phyloP scores from a whole-genome alignment of 192 early-diverging fungal species.

The Paraglomus occultum region DNA sequence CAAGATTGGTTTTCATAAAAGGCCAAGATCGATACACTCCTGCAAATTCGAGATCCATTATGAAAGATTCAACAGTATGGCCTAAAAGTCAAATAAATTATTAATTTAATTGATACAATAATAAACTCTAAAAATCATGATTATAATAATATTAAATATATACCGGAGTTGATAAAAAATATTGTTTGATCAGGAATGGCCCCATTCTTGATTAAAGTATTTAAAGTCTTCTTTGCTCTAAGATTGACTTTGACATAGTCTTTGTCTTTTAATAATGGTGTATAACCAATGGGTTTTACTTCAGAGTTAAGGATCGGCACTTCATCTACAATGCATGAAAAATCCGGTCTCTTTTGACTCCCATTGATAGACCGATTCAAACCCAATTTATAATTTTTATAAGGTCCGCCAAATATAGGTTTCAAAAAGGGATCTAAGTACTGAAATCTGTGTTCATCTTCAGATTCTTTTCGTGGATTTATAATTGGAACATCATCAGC shows the following conservation, averaged over 20 bases:
- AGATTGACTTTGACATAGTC: conserved; percentile 23
- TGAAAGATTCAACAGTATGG: background rate
- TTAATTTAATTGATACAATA: background rate
- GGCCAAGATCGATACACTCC: background rate
- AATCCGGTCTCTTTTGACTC: conserved; percentile 24
- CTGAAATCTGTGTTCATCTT: conserved; percentile 14
- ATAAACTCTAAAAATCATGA: background rate
- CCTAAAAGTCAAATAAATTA: background rate
- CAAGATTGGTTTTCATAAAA: background rate
- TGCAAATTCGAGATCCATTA: conserved; percentile 1
- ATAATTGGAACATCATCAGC: conserved; percentile 14
- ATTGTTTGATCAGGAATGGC: conserved; percentile 4
- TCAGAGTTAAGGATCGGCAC: conserved; percentile 17
- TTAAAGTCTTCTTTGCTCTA: conserved; percentile 8
- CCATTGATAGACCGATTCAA: conserved; percentile 24
- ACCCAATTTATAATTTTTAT: conserved; percentile 19
- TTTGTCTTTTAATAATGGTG: conserved; percentile 9
- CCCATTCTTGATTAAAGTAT: background rate
- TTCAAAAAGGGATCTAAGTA: conserved; percentile 14
- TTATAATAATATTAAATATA: background rate
- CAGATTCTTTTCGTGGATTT: conserved; percentile 7
- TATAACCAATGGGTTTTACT: conserved; percentile 23
- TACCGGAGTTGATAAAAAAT: background rate
- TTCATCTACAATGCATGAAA: conserved; percentile 14
- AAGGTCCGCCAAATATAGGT: conserved; percentile 16